These are phyloP conservation scores for Psilocybe sp. DNA, from an alignment of 768 basidiomycete species.

Conservation along the genomic window DNA sequence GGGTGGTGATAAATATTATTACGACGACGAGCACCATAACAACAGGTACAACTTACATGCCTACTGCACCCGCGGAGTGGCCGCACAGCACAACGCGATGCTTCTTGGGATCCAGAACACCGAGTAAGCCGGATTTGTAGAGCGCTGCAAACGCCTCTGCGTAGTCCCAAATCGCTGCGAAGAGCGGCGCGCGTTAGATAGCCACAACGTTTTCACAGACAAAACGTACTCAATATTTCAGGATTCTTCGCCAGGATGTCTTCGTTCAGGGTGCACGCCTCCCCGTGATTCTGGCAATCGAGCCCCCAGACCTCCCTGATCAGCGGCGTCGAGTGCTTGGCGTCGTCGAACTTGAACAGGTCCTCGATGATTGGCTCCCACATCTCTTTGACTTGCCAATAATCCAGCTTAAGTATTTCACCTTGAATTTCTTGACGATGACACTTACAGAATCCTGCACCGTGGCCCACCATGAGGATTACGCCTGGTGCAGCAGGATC, in stretches of 20 bases:
- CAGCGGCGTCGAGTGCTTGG: conserved; percentile 2
- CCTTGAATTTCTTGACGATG: not conserved
- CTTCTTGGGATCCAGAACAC: conserved; percentile 15
- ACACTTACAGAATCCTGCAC: conserved; percentile 27
- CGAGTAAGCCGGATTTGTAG: conserved; percentile 23
- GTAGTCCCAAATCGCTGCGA: conserved; percentile 27
- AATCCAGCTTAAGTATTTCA: not conserved
- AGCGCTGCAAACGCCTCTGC: conserved; percentile 26
- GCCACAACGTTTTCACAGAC: not conserved
- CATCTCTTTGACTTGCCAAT: conserved; percentile 31
- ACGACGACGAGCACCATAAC: not conserved
- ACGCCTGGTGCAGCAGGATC: conserved; percentile 13
- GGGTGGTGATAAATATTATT: not conserved
- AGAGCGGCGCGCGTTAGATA: not conserved
- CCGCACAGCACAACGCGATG: conserved; percentile 27
- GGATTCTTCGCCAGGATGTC: conserved; percentile 15
- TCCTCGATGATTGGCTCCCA: conserved; percentile 37
- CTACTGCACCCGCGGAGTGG: conserved; percentile 29
- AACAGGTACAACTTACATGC: conserved; percentile 17
- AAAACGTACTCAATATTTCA: conserved; percentile 14
- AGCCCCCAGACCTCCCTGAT: conserved; percentile 34
- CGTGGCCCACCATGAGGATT: conserved; percentile 25
- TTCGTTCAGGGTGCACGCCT: conserved; percentile 32
- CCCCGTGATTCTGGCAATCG: conserved; percentile 38
- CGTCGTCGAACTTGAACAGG: conserved; percentile 24